Evolutionary conservation across 164 flowering plant species (phyloP), one percentile per base, ranked within the genome.

Genomic region (Buxus sempervirens): DNA sequence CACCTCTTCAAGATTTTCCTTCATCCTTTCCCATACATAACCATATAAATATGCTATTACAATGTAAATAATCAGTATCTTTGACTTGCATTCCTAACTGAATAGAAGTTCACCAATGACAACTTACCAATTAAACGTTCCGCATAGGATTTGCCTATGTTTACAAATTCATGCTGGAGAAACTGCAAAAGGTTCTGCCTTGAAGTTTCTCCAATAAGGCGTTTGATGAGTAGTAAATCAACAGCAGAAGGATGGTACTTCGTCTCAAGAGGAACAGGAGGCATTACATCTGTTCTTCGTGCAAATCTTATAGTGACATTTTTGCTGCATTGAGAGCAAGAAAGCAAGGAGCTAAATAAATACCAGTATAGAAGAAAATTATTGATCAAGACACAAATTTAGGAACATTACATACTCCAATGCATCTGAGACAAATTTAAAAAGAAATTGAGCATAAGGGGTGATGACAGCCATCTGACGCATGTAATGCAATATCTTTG

Each of bases 381-480:
- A 41, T 54, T 28, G 58, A 6, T 53, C 14, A 25, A n/a, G 13
- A 24, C 36, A 66, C 32, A 49, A 48, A 28, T 58, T 18, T 10
- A 1, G 22, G 75, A 64, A 70, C 71, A 80, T 70, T 62, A 59
- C 84, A 58, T 87, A 95, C 99, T 95, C 99, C 21, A 94, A 64
- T 66, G 82, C 58, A 61, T 92, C 97, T 24, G 96, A 85, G 28
- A 87, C 69, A 82, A 86, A 92, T 76, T 73, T 90, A 65, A 95
- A 95, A 60, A 89, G 85, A 78, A 95, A 92, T 70, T 95, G 91
- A 0, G 97, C 96, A 83, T 95, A 95, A 32, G 97, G 99, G 54
- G 99, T 92, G 48, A 95, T 95, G 66, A 95, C 99, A 66, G 97
- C 99, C 96, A 95, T 92, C 77, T 95, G 99, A 71, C 99, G 96